phyloP scores from a whole-genome alignment of 768 basidiomycete genomes.

The Phylloporus rhodoxanthus region DNA sequence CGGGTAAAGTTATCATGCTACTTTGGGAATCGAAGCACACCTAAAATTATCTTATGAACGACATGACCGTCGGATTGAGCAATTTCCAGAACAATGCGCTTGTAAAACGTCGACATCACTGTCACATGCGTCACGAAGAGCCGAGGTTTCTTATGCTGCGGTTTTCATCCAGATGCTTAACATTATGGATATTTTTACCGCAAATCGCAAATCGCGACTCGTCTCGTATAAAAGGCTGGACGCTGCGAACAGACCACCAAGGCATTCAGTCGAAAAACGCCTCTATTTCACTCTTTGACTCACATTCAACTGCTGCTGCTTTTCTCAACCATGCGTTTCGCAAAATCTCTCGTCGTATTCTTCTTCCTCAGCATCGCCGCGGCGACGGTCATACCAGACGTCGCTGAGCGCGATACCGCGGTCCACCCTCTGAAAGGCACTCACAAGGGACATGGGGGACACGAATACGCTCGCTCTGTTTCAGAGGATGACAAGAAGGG shows the following conservation, averaged over 20 bases:
- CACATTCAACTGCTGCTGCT: neutral
- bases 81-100: neutral
- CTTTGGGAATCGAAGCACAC: neutral
- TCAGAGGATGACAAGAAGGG: neutral
- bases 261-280: neutral
- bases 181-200: neutral
- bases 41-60: neutral
- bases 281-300: neutral
- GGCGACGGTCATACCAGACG: neutral
- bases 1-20: neutral
- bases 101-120: neutral
- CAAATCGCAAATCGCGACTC: neutral
- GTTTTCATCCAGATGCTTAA: neutral
- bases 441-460: neutral
- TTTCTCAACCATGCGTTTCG: constrained; percentile 5
- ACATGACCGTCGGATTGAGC: neutral
- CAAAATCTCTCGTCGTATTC: constrained; percentile 1
- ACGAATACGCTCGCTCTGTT: neutral
- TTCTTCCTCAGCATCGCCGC: constrained; percentile 5
- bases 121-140: neutral
- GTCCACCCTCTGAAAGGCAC: neutral
- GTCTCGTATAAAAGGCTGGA: neutral
- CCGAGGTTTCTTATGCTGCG: neutral
- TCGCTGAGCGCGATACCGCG: neutral
- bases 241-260: neutral